phyloP scores from a whole-genome alignment of 495 filamentous ascomycete species.

The Ramalina intermedia region DNA sequence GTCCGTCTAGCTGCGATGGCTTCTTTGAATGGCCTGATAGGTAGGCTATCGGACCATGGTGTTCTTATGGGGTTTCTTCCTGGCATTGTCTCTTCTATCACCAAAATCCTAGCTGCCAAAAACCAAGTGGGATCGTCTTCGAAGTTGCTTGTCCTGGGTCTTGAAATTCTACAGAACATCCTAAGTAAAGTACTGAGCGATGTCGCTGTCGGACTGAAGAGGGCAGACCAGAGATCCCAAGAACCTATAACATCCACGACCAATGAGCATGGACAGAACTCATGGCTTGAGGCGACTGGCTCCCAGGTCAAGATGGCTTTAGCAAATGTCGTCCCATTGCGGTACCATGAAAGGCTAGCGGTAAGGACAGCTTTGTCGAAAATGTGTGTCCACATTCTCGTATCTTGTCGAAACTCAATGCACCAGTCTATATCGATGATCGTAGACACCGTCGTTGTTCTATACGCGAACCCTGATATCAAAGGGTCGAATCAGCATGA shows the following conservation, averaged over 20 bases:
- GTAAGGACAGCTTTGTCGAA: slow-evolving; percentile 52
- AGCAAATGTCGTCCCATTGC: slow-evolving; percentile 59
- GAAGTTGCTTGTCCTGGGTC: slow-evolving; percentile 44
- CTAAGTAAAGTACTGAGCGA: slow-evolving; percentile 56
- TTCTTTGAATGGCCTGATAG: slow-evolving; percentile 48
- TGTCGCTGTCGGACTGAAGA: slow-evolving; percentile 7
- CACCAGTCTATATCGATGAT: slow-evolving; percentile 52
- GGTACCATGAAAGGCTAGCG: slow-evolving; percentile 57
- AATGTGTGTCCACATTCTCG: slow-evolving; percentile 59
- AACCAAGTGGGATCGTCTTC: slow-evolving; percentile 48
- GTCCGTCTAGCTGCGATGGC: slow-evolving; percentile 52
- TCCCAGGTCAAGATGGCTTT: slow-evolving; percentile 77
- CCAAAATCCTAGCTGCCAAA: slow-evolving; percentile 56
- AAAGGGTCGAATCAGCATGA: slow-evolving; percentile 24
- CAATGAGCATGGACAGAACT: slow-evolving; percentile 27
- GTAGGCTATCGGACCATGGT: slow-evolving; percentile 49
- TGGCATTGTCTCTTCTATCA: slow-evolving; percentile 70
- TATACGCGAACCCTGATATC: slow-evolving; percentile 37
- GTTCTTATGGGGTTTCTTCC: slow-evolving; percentile 74
- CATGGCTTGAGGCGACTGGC: slow-evolving; percentile 74
- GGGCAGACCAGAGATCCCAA: not conserved
- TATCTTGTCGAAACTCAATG: slow-evolving; percentile 64
- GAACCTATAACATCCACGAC: not conserved
- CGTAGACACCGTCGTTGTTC: slow-evolving; percentile 65
- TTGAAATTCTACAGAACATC: slow-evolving; percentile 45